Base-by-base conservation (phyloP, 1,139 yeast species). In the Candida pseudoviswanathii region DNA sequence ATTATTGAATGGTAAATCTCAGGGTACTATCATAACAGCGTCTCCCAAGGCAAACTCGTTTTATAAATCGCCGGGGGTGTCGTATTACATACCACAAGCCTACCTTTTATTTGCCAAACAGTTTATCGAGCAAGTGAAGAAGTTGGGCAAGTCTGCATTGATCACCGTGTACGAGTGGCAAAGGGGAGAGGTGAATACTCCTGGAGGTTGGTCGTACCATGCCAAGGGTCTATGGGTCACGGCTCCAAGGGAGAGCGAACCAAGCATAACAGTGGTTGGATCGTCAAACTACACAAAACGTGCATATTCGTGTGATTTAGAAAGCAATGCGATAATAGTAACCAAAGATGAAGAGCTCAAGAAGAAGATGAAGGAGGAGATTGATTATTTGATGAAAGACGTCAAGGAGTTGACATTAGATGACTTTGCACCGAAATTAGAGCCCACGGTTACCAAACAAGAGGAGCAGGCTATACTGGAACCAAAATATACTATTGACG, bases 171-270 rank as follows among this genome's bases (percentile, higher is more conserved):
- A 74, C 50, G 98, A 94, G 66, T 95, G 99, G 99, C 81, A 82
- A 61, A 82, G 81, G 46, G 99, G 99, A 1, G 71, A 82, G 1
- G 96, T 91, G 6, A 90, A 90, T 60, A 81, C 89, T 9, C 80
- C 84, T 0, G 81, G 75, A 32, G 98, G 99, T 1, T 94, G 99
- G 99, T 89, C 97, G 0, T 94, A 94, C 65, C 99, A 94, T 63
- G 99, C 99, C n/a, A 94, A 94, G 64, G 99, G 99, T 0, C 73
- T 91, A 11, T 94, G 99, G 99, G 70, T 89, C 1, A 77, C 84
- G 5, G 79, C 80, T 5, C 88, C 91, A 0, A 75, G 71, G 5
- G 85, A 82, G 50, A 58, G 59, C 0, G 62, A 70, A 29, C 97
- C 97, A 2, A 77, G 86, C 40, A 72, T 89, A 26, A 88, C 97